Conservation (phyloP, 768 basidiomycete species). For the Russula earlei region DNA sequence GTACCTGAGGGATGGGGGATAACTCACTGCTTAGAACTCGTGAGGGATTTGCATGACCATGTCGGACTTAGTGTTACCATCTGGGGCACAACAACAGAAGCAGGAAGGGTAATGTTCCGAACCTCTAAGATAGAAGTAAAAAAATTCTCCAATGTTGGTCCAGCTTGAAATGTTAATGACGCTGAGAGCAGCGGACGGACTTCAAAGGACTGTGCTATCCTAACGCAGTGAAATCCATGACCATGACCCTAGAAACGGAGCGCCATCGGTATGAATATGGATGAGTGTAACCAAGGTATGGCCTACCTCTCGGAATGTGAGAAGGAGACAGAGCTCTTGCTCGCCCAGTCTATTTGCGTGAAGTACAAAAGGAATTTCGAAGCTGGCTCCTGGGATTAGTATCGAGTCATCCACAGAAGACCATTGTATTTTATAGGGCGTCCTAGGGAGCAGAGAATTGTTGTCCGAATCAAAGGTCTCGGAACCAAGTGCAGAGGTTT, state of each 20-base stretch:
- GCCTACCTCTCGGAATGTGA: conserved; percentile 58
- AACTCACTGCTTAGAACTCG: conserved; percentile 38
- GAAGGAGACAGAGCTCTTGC: conserved; percentile 48
- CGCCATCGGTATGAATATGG: not conserved
- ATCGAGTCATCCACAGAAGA: conserved; percentile 21
- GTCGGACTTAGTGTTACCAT: conserved; percentile 56
- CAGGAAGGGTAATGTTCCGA: conserved; percentile 38
- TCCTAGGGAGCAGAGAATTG: conserved; percentile 44
- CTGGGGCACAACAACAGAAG: conserved; percentile 42
- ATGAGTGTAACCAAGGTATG: not conserved
- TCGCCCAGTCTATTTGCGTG: conserved; percentile 42
- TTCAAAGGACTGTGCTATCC: conserved; percentile 45
- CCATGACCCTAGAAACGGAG: conserved; percentile 33
- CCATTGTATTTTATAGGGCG: conserved; percentile 41
- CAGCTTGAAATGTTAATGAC: conserved; percentile 42
- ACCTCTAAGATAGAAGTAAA: conserved; percentile 49
- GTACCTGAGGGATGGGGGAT: not conserved
- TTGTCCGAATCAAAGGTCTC: conserved; percentile 44
- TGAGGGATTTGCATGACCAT: conserved; percentile 48
- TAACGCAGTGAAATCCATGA: conserved; percentile 47
- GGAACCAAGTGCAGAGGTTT: conserved; percentile 16
- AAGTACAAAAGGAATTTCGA: conserved; percentile 43
- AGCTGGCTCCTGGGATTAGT: conserved; percentile 40
- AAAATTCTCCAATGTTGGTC: conserved; percentile 36
- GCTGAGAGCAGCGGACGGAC: conserved; percentile 52